Evolutionary conservation across 257 asterid genomes (phyloP).

Genomic region (Misopates orontium): DNA sequence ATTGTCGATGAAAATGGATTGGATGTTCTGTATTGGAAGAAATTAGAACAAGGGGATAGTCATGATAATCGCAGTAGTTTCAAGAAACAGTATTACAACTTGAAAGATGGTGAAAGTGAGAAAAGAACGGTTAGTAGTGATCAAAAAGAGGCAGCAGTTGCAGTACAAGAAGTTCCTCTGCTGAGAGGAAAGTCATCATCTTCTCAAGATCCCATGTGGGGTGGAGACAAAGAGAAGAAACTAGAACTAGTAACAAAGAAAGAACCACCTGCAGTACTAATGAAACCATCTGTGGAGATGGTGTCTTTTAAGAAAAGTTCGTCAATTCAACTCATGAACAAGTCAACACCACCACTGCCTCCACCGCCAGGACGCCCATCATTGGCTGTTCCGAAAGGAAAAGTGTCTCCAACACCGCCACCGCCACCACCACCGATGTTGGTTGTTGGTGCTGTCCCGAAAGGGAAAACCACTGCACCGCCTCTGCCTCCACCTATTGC

Average conservation of each 20-base stretch:
- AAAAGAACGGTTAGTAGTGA: slow-evolving; percentile 39
- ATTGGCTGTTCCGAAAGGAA: too few relatives aligned
- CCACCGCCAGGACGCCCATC: too few relatives aligned
- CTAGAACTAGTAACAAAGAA: slow-evolving; percentile 2
- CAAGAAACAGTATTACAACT: slow-evolving; percentile 44
- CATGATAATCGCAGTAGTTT: slow-evolving; percentile 42
- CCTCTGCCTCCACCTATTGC: background rate
- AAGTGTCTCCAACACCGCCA: background rate
- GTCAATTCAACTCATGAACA: slow-evolving; percentile 18
- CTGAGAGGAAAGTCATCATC: slow-evolving; percentile 74
- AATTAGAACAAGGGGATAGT: slow-evolving; percentile 45
- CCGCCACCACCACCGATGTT: background rate
- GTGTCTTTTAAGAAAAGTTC: too few relatives aligned
- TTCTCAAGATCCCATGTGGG: slow-evolving; percentile 69
- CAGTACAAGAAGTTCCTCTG: slow-evolving; percentile 63
- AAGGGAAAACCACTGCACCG: too few relatives aligned
- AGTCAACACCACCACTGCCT: background rate
- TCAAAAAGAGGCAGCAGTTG: slow-evolving; percentile 29
- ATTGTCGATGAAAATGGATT: slow-evolving; percentile 89
- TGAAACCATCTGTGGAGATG: slow-evolving; percentile 24
- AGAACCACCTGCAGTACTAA: slow-evolving; percentile 16
- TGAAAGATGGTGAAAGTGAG: slow-evolving; percentile 51
- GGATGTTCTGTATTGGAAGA: slow-evolving; percentile 91
- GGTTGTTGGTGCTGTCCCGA: too few relatives aligned
- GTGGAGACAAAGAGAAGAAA: slow-evolving; percentile 22